Percentiles rank a stretch among this genome's conserved stretches.
These are phyloP conservation scores for Metschnikowia amazonensis DNA, from an alignment of 805 yeast species.

Conservation along the genomic window DNA sequence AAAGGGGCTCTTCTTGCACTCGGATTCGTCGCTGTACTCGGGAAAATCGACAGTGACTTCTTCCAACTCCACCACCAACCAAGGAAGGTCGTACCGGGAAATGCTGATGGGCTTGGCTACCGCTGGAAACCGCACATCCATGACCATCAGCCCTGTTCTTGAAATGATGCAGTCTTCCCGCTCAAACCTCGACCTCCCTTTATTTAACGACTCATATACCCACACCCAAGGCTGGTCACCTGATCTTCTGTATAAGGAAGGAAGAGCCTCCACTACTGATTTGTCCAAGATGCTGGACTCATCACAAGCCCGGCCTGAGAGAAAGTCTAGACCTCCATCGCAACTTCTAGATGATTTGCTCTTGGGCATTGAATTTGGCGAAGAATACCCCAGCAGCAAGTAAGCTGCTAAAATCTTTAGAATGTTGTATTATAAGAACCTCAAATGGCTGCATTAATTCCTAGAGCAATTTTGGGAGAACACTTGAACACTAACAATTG, in stretches of 20 bases:
- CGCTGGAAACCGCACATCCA: conserved; percentile 31
- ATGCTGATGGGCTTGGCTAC: conserved; percentile 20
- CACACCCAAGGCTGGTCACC: conserved; percentile 1
- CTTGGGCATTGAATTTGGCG: conserved; percentile 19
- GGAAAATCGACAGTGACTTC: background rate
- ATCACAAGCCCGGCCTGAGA: background rate
- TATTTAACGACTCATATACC: conserved; percentile 7
- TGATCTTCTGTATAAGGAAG: background rate
- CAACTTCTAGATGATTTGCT: conserved; percentile 45
- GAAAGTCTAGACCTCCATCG: conserved; percentile 46
- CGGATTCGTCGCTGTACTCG: conserved; percentile 22
- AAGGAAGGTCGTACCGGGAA: conserved; percentile 25
- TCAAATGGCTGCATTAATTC: background rate
- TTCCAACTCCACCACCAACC: conserved; percentile 2
- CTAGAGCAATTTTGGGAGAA: too few species aligned
- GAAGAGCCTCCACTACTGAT: conserved; percentile 2
- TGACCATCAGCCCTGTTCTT: conserved; percentile 53
- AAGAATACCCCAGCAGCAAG: conserved; percentile 6
- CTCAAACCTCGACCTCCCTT: conserved; percentile 14
- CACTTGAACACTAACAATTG: too few species aligned
- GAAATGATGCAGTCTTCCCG: conserved; percentile 26
- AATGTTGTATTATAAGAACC: conserved; percentile 1
- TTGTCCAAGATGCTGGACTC: conserved; percentile 3
- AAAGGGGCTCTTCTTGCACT: conserved; percentile 2
- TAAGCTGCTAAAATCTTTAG: background rate